A percentile compares a stretch with the other conserved stretches of the same genome.
phyloP scores from a whole-genome alignment of 345 rosid genomes.

The Iberis pinnata region DNA sequence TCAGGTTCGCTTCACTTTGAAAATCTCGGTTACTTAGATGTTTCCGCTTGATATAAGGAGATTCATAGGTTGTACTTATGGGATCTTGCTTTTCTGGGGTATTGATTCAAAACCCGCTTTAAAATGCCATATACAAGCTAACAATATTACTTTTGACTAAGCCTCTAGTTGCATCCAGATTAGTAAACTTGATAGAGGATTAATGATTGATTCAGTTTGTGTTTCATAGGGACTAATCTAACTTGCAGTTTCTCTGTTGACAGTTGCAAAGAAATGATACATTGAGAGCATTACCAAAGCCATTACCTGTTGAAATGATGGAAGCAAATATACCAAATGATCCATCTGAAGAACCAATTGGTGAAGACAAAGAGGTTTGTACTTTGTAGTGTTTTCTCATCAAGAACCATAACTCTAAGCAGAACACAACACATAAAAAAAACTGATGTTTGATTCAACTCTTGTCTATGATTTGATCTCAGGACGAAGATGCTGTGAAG shows the following conservation, averaged over 20 bases:
- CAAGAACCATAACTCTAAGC: background rate
- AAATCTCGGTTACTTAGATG: too few relatives aligned
- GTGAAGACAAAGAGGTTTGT: conserved; percentile 52
- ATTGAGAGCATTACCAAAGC: conserved; percentile 64
- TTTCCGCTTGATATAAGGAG: too few relatives aligned
- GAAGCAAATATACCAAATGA: conserved; percentile 38
- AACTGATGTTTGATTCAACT: conserved; percentile 1
- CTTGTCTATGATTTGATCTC: conserved; percentile 17
- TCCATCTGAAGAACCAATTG: conserved; percentile 32
- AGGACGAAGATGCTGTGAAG: conserved; percentile 56
- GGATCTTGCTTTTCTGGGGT: too few relatives aligned
- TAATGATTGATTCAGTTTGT: too few relatives aligned
- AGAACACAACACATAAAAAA: too few relatives aligned
- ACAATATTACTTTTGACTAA: too few relatives aligned
- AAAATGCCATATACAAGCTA: too few relatives aligned
- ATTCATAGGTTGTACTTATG: too few relatives aligned
- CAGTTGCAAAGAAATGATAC: conserved; percentile 52
- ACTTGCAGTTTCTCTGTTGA: conserved; percentile 24
- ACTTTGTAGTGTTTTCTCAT: conserved; percentile 21
- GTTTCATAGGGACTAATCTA: conserved; percentile 2
- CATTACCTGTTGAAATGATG: conserved; percentile 43
- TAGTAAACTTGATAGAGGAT: too few relatives aligned
- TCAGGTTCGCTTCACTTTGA: conserved; percentile 43
- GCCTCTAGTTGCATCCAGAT: too few relatives aligned
- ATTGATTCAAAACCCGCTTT: too few relatives aligned